Evolutionary conservation across 441 rosid genomes (phyloP).

Genomic region (Arabidopsis hybrid): DNA sequence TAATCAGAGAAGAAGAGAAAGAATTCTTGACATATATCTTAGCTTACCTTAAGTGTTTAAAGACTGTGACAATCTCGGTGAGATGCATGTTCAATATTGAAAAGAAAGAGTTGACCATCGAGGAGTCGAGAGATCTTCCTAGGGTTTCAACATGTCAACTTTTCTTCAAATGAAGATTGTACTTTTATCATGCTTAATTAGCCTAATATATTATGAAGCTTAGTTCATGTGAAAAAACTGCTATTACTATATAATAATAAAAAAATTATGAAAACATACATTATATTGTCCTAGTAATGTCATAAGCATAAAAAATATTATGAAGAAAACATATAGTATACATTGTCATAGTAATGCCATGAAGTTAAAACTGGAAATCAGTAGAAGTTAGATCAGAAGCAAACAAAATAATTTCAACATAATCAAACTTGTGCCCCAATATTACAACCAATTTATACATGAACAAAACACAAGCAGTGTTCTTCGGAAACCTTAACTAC

Average conservation of each 20-base stretch:
- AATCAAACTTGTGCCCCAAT: neutral
- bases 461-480: slow-evolving; percentile 22
- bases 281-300: too few species aligned
- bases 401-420: neutral
- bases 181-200: neutral
- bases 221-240: neutral
- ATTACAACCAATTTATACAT: slow-evolving; percentile 15
- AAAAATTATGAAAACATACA: too few species aligned
- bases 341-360: too few species aligned
- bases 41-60: neutral
- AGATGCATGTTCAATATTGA: neutral
- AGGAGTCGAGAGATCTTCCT: neutral
- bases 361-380: neutral
- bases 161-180: neutral
- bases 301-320: too few species aligned
- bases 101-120: neutral
- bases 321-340: too few species aligned
- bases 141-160: neutral
- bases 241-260: neutral
- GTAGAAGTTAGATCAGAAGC: neutral
- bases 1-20: neutral
- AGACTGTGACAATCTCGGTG: neutral
- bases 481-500: slow-evolving; percentile 21
- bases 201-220: too few species aligned
- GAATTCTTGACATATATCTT: neutral